Conservation (phyloP, 768 basidiomycete genomes). For the Daedaleopsis nitida region DNA sequence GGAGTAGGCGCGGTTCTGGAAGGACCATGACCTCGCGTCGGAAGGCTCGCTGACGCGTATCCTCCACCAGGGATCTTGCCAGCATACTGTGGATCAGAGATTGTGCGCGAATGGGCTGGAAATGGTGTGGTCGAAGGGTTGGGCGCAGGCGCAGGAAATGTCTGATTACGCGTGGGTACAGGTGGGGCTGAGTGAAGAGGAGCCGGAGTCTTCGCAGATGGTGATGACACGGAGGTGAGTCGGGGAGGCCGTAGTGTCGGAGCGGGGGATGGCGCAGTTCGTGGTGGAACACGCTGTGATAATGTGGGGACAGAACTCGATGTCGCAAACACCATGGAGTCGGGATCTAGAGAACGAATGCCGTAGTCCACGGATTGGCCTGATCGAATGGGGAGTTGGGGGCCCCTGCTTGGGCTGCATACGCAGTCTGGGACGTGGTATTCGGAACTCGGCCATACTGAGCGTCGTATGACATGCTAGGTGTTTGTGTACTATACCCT, state of each 20-base stretch:
- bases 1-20: slow-evolving; percentile 19
- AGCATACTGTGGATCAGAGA: slow-evolving; percentile 29
- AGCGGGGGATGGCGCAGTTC: slow-evolving; percentile 27
- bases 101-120: slow-evolving; percentile 23
- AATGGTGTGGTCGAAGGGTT: not conserved
- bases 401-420: not conserved
- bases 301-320: not conserved
- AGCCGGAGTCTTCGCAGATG: slow-evolving; percentile 12
- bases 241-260: slow-evolving; percentile 20
- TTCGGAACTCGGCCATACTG: slow-evolving; percentile 3
- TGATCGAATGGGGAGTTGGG: slow-evolving; percentile 4
- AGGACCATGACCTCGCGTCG: slow-evolving; percentile 27
- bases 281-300: slow-evolving; percentile 25
- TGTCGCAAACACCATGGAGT: slow-evolving; percentile 4
- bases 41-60: slow-evolving; percentile 16
- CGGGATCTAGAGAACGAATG: slow-evolving; percentile 11
- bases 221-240: slow-evolving; percentile 18
- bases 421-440: not conserved
- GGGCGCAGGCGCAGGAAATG: slow-evolving; percentile 15
- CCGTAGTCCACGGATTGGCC: slow-evolving; percentile 11
- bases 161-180: slow-evolving; percentile 23
- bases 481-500: slow-evolving; percentile 14
- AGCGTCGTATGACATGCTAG: slow-evolving; percentile 6
- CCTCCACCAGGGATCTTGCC: slow-evolving; percentile 10
- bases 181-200: slow-evolving; percentile 16